Conservation (phyloP, 2,329 filamentous ascomycete species). For the Colletotrichum sojae region DNA sequence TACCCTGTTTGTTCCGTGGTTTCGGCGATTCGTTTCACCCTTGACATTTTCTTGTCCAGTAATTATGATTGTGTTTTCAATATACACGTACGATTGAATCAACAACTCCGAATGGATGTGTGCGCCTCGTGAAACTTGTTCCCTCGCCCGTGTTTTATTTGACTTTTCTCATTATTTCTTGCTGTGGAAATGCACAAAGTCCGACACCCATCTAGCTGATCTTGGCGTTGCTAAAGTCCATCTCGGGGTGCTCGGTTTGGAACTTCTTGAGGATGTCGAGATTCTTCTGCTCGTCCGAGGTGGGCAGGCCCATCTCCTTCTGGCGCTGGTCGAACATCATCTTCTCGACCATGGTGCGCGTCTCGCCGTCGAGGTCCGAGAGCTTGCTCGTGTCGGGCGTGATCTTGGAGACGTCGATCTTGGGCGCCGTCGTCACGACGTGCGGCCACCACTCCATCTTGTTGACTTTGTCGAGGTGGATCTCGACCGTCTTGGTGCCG, state of each 20-base stretch:
- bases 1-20: slow-evolving; percentile 57
- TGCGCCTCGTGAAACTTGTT: not conserved
- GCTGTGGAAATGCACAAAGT: not conserved
- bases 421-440: slow-evolving; percentile 87
- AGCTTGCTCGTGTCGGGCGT: slow-evolving; percentile 92
- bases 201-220: slow-evolving; percentile 54
- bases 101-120: not conserved
- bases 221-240: slow-evolving; percentile 81
- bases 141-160: not conserved
- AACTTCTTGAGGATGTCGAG: slow-evolving; percentile 93
- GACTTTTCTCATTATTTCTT: not conserved
- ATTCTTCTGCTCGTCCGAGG: slow-evolving; percentile 96
- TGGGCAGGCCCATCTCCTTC: slow-evolving; percentile 92
- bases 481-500: slow-evolving; percentile 77
- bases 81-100: not conserved
- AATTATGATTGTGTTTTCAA: slow-evolving; percentile 18
- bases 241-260: slow-evolving; percentile 82
- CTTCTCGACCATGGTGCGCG: slow-evolving; percentile 98
- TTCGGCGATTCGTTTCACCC: slow-evolving; percentile 75
- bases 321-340: slow-evolving; percentile 99
- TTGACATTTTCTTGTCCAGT: slow-evolving; percentile 59
- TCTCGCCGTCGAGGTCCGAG: slow-evolving; percentile 94
- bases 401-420: slow-evolving; percentile 96
- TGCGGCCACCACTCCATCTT: slow-evolving; percentile 99
- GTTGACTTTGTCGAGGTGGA: slow-evolving; percentile 95